Percentiles rank a stretch among this genome's conserved stretches.
These are phyloP conservation scores for Paspalum notatum DNA, from an alignment of 176 grass and related monocot species.

Conservation along the genomic window DNA sequence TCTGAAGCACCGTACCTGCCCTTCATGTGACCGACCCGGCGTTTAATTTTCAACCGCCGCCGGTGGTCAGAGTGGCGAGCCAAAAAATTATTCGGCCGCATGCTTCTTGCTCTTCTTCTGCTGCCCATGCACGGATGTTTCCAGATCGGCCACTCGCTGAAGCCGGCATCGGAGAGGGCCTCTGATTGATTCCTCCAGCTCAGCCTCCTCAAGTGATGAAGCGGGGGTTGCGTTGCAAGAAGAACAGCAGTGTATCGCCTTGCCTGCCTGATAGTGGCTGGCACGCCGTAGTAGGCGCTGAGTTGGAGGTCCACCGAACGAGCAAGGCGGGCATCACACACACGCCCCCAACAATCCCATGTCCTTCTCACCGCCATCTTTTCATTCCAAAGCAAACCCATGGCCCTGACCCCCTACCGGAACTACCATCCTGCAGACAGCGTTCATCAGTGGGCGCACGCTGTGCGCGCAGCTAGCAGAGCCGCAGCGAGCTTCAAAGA, in stretches of 20 bases:
- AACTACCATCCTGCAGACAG: not conserved
- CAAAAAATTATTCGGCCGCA: slow-evolving; percentile 2
- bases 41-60: slow-evolving; percentile 11
- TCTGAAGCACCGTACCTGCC: slow-evolving; percentile 5
- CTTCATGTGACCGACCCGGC: not conserved
- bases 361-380: slow-evolving; percentile 30
- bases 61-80: not conserved
- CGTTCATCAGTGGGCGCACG: slow-evolving; percentile 28
- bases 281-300: slow-evolving; percentile 39
- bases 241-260: not conserved
- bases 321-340: slow-evolving; percentile 47
- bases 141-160: slow-evolving; percentile 23
- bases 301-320: slow-evolving; percentile 52
- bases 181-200: slow-evolving; percentile 36
- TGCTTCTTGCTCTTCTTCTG: slow-evolving; percentile 26
- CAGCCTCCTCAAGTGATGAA: not conserved
- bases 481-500: not conserved
- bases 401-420: not conserved
- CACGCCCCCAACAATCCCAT: slow-evolving; percentile 25
- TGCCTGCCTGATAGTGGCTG: slow-evolving; percentile 32
- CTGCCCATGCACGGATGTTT: slow-evolving; percentile 35
- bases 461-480: slow-evolving; percentile 2
- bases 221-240: not conserved
- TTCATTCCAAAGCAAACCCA: slow-evolving; percentile 14
- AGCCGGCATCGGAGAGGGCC: not conserved